Evolutionary conservation across 2,329 filamentous ascomycete genomes (phyloP).

Genomic region (Phialophora chinensis): DNA sequence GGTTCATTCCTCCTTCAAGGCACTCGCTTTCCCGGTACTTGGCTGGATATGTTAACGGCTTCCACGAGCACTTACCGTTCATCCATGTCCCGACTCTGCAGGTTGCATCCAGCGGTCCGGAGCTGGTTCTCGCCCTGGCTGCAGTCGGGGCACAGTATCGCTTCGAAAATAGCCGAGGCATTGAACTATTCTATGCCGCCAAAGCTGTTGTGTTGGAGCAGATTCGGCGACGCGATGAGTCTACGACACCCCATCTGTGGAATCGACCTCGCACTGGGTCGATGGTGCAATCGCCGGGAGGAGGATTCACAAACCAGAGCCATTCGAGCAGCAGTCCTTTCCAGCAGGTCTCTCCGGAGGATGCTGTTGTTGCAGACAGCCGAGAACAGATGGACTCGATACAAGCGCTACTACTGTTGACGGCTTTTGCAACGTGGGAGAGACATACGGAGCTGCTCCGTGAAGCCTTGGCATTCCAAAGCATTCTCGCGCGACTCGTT

Average conservation of each 20-base stretch:
- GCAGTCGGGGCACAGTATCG: conserved; percentile 58
- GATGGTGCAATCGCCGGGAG: conserved; percentile 48
- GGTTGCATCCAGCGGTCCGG: conserved; percentile 52
- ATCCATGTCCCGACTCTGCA: conserved; percentile 58
- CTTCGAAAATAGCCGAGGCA: conserved; percentile 57
- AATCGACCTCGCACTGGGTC: conserved; percentile 48
- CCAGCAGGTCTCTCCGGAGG: conserved; percentile 42
- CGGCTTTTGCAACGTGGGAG: conserved; percentile 66
- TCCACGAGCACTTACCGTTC: conserved; percentile 60
- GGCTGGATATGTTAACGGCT: conserved; percentile 58
- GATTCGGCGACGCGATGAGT: conserved; percentile 57
- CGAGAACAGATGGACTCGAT: conserved; percentile 58
- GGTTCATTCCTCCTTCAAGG: conserved; percentile 56
- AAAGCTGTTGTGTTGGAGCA: conserved; percentile 61
- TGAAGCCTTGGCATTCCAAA: conserved; percentile 63
- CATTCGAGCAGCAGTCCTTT: conserved; percentile 52
- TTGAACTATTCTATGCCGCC: conserved; percentile 63
- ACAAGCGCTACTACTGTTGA: conserved; percentile 59
- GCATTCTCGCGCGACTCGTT: conserved; percentile 61
- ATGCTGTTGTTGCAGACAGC: conserved; percentile 45
- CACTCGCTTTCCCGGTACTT: conserved; percentile 57
- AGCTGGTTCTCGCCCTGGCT: conserved; percentile 58
- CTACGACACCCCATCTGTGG: conserved; percentile 51
- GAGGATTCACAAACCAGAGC: conserved; percentile 51
- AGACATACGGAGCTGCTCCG: conserved; percentile 62